Base-by-base conservation (phyloP, 148 eudicot genomes). In the Bassia scoparia region DNA sequence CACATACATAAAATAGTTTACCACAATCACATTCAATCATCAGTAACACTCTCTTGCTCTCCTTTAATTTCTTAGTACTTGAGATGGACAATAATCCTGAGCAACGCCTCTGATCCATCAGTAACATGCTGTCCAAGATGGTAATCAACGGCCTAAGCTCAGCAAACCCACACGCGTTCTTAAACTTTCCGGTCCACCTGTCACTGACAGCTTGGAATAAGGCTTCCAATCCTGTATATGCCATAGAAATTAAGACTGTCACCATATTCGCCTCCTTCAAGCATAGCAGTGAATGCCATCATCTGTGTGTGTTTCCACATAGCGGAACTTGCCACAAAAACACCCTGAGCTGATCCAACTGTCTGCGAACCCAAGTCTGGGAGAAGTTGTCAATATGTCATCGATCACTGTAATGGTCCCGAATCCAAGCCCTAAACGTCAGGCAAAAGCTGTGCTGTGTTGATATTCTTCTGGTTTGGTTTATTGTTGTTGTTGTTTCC, bases 201-300 rank as follows among this genome's bases (percentile, higher is more conserved):
- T 95, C 18, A 95, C 84, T 0, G 99, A 95, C 62, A 95, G 66
- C 38, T 85, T 81, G 0, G 97, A 95, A 85, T 87, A 76, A 16
- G 93, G 67, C 96, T 92, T 29, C 86, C 92, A 55, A 95, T 92
- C 85, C 63, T 88, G 55, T 82, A 95, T 26, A 95, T 91, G 1
- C 97, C 97, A 44, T 88, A 95, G 73, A 95, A 89, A 84, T 95
- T 95, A 62, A 95, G 81, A 70, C 97, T 95, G 67, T 95, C 99
- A 0, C 97, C 99, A 53, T 89, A 95, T 56, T 95, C 99, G 17
- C 99, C 99, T 18, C 99, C 99, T 73, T 95, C 99, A 59, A 95
- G 83, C 94, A 95, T 79, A 33, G 92, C 96, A 0, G 94, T 95
- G 76, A 95, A 95, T 13, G 94, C 84, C 99, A 95, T 95, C 92